Evolutionary conservation across 306 rosid species (phyloP), one percentile per base, ranked within the genome.

Genomic region (Quercus cerris): DNA sequence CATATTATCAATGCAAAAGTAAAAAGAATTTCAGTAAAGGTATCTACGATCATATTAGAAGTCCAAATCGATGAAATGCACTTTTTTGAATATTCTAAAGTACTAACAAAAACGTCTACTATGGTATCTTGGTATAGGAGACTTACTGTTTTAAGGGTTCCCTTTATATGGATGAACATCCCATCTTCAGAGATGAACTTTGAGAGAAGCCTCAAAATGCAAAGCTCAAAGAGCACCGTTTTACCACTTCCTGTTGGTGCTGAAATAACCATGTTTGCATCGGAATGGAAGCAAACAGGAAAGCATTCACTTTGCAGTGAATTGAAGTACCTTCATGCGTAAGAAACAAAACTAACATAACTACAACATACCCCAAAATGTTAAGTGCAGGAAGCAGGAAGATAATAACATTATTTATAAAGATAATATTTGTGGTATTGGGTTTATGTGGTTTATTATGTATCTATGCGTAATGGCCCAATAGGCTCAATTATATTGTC

Each of bases 241-340:
- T 95, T 95, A 38, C 99, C 99, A 82, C 99, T 91, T 67, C 98
- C 98, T 70, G 99, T 95, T 58, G 99, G 99, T 23, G 99, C 99
- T 33, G 99, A 93, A 83, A 95, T 88, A 81, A 93, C 89, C 99
- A 95, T 90, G 86, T 95, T 95, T 76, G 63, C 80, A 83, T 95
- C 95, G 35, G 99, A 91, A 87, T 95, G 88, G 86, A 91, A 90
- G 86, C 99, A 94, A 77, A 84, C 75, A 49, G 97, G 92, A 86
- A 94, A 93, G 81, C 99, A 94, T 82, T 94, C 99, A 78, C 97
- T 94, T 91, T 94, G 99, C 80, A 94, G 90, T 11, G 99, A 94
- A 82, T 94, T 94, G 78, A 94, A 94, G 81, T 93, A 94, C 87
- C 99, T 94, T 88, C 77, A 84, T 17, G 52, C 22, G 55, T 61